These are phyloP conservation scores for Taphrina communis DNA, from an alignment of 1,139 yeast genomes.

Conservation along the genomic window DNA sequence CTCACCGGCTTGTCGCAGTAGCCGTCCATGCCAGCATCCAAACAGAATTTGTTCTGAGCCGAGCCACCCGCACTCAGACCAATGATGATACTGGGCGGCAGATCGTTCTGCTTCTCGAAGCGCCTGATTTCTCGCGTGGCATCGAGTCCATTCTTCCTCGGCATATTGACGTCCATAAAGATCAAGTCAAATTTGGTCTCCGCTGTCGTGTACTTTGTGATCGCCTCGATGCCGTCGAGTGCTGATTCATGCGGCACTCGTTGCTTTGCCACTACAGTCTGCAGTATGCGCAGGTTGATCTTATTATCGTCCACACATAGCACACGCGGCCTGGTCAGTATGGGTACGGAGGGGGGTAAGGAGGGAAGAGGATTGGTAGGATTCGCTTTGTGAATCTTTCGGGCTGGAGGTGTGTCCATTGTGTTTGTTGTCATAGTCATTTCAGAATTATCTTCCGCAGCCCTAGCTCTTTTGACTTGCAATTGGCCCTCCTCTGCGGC, in stretches of 20 bases:
- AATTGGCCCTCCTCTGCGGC: background rate
- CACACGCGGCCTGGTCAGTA: constrained; percentile 1
- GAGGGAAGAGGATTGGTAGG: too few relatives aligned
- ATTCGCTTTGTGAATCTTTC: background rate
- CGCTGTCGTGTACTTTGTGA: background rate
- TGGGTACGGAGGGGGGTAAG: too few relatives aligned
- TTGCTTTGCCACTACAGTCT: constrained; percentile 29
- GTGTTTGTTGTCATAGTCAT: background rate
- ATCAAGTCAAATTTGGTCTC: constrained; percentile 51
- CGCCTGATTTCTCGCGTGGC: constrained; percentile 20
- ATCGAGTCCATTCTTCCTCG: constrained; percentile 31
- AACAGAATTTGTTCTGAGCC: constrained; percentile 3
- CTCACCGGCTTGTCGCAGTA: constrained; percentile 29
- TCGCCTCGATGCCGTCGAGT: constrained; percentile 28
- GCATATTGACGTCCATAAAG: constrained; percentile 38
- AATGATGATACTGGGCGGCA: constrained; percentile 81
- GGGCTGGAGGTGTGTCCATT: background rate
- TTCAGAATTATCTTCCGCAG: background rate
- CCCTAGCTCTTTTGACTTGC: background rate
- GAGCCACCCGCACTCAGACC: constrained; percentile 65
- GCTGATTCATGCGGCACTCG: constrained; percentile 24
- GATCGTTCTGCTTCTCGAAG: constrained; percentile 56
- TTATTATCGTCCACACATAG: constrained; percentile 36
- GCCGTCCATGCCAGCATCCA: constrained; percentile 27
- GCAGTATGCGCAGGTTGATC: constrained; percentile 32